A percentile compares a stretch with the other conserved stretches of the same genome.
phyloP scores from a whole-genome alignment of 2,329 filamentous ascomycete species.

The Diplodia scrobiculata region DNA sequence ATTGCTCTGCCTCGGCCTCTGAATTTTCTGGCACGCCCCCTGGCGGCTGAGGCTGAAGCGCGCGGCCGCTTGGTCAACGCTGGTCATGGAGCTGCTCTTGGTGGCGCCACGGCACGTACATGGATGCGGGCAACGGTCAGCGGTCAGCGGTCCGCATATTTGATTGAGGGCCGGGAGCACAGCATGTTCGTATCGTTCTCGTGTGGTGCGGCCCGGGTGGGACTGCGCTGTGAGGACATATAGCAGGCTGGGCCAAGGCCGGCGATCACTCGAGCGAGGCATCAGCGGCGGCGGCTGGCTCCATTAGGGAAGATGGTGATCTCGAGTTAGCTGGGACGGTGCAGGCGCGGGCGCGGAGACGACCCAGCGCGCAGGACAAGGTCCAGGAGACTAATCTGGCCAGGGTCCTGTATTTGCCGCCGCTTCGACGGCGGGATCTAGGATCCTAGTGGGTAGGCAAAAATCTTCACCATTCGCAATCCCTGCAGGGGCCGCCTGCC shows the following conservation, averaged over 20 bases:
- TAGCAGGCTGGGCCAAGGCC: neutral
- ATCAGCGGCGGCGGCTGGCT: slow-evolving; percentile 28
- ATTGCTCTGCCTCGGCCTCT: slow-evolving; percentile 9
- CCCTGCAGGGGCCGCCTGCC: slow-evolving; percentile 12
- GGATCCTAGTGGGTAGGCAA: slow-evolving; percentile 22
- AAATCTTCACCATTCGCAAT: slow-evolving; percentile 19
- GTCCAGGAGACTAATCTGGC: slow-evolving; percentile 14
- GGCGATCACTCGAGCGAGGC: slow-evolving; percentile 24
- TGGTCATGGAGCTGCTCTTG: neutral
- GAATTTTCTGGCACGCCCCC: slow-evolving; percentile 13
- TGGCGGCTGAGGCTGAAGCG: slow-evolving; percentile 23
- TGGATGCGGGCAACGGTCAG: slow-evolving; percentile 22
- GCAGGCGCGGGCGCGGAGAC: slow-evolving; percentile 24
- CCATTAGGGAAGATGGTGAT: slow-evolving; percentile 27
- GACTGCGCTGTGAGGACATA: slow-evolving; percentile 9
- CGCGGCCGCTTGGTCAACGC: slow-evolving; percentile 5
- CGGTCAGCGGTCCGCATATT: slow-evolving; percentile 24
- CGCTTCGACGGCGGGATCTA: slow-evolving; percentile 23
- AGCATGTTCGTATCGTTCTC: slow-evolving; percentile 26
- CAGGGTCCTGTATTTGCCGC: slow-evolving; percentile 24
- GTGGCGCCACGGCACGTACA: slow-evolving; percentile 16
- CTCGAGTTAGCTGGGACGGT: slow-evolving; percentile 21
- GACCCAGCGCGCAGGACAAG: slow-evolving; percentile 22
- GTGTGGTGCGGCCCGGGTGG: slow-evolving; percentile 13
- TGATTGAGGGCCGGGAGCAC: slow-evolving; percentile 22